Base-by-base conservation (phyloP, 1,284 basidiomycete genomes). In the Trametes pubescens region DNA sequence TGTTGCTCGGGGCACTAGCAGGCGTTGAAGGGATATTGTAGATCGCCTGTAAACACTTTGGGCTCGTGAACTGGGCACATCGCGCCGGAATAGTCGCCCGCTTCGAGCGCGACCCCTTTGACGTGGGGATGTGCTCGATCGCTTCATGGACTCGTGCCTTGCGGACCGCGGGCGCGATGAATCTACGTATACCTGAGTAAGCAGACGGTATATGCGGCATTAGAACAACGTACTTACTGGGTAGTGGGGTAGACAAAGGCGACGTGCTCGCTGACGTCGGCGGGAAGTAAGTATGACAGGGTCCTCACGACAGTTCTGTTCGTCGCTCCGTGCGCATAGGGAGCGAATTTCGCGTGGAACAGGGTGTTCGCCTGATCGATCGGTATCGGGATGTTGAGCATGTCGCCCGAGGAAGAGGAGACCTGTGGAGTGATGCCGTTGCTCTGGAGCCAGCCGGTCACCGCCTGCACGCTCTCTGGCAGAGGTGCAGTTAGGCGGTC, bases 11-110 rank as follows among this genome's bases (percentile, higher is more conserved):
- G 0, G 80, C 77, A 4, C 81, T 76, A 4, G 71, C 67, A 2
- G 84, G 83, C 0, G 78, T 77, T 59, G 86, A 85, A 5, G 67
- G 66, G 13, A 76, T 75, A 14, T 82, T 84, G 72, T 88, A 88
- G 43, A 87, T 67, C 7, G 77, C 76, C 52, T 80, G 73, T 55
- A 88, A 73, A 69, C 86, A 88, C 0, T 80, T 71, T 9, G 85
- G 84, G 0, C 84, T 86, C 51, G 86, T 80, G 1, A 10, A 29
- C 10, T 47, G 18, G 14, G 18, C 57, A 24, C 64, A 65, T 9
- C 38, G 21, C 10, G 51, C 4, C 10, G 34, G 22, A 13, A 38
- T 22, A 35, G 4, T 14, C 1, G 26, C 24, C 26, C 35, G 35
- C 11, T 38, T 38, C 35, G 34, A 38, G 10, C 4, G 6, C 1